Conservation (phyloP, 2,329 filamentous ascomycete genomes). For the Clonostachys sp. region DNA sequence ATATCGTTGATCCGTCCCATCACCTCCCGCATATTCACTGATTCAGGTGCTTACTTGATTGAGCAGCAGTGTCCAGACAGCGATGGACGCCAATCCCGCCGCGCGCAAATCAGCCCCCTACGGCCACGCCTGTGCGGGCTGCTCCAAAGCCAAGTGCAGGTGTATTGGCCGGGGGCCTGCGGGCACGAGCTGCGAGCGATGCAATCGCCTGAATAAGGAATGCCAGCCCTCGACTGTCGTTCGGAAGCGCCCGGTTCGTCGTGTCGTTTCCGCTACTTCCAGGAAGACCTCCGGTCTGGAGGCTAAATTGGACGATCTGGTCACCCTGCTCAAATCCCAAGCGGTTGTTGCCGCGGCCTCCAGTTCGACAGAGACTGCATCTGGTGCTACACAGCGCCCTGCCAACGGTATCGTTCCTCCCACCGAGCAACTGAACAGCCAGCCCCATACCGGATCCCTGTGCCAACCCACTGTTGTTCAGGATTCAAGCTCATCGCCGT, state of each 20-base stretch:
- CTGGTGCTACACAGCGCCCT: not conserved
- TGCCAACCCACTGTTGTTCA: too few relatives aligned
- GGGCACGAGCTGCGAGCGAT: constrained; percentile 29
- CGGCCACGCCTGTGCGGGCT: constrained; percentile 38
- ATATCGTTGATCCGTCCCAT: too few relatives aligned
- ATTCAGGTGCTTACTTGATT: too few relatives aligned
- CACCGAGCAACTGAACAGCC: too few relatives aligned
- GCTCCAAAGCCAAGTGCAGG: constrained; percentile 41
- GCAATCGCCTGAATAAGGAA: constrained; percentile 38
- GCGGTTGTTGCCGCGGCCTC: not conserved
- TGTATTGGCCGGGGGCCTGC: constrained; percentile 30
- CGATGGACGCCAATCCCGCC: too few relatives aligned
- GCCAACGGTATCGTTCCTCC: too few relatives aligned
- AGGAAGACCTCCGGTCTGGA: constrained; percentile 26
- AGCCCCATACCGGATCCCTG: too few relatives aligned
- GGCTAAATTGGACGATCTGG: constrained; percentile 24
- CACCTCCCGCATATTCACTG: too few relatives aligned
- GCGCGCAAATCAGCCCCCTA: constrained; percentile 14
- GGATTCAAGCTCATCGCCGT: too few relatives aligned
- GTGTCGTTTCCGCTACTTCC: not conserved
- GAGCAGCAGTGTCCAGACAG: too few relatives aligned
- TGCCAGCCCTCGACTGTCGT: constrained; percentile 37
- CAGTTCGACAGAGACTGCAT: not conserved
- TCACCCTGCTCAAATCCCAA: too few relatives aligned
- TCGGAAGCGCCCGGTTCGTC: constrained; percentile 27